These are phyloP conservation scores for Intubia oerlemansii DNA, from an alignment of 2,329 filamentous ascomycete genomes.

Conservation along the genomic window DNA sequence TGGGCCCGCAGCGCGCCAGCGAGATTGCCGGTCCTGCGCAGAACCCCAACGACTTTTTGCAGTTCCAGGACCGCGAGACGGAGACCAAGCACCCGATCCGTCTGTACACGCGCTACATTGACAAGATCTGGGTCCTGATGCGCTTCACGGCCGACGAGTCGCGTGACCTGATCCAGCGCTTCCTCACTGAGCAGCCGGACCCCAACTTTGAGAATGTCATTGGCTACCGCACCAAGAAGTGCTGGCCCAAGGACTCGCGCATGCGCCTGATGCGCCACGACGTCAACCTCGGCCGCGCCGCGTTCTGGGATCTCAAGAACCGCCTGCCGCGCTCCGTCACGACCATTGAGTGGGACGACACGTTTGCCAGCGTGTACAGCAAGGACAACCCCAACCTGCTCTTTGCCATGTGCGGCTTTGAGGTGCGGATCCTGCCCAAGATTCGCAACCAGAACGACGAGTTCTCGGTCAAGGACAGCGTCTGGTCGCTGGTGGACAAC, in stretches of 20 bases:
- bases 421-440: constrained; percentile 91
- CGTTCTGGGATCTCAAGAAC: constrained; percentile 99
- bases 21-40: constrained; percentile 91
- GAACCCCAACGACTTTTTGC: constrained; percentile 89
- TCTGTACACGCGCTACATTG: constrained; percentile 93
- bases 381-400: constrained; percentile 91
- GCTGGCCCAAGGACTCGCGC: constrained; percentile 90
- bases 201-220: constrained; percentile 99
- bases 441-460: constrained; percentile 88
- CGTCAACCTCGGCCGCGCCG: constrained; percentile 88
- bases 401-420: constrained; percentile 96
- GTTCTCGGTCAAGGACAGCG: constrained; percentile 91
- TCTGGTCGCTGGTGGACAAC: constrained; percentile 95
- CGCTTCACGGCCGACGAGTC: constrained; percentile 88
- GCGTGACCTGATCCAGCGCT: constrained; percentile 86
- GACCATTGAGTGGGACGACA: constrained; percentile 98
- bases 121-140: constrained; percentile 97
- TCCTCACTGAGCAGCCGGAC: constrained; percentile 93
- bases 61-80: constrained; percentile 83
- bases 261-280: constrained; percentile 99
- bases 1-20: constrained; percentile 88
- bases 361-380: constrained; percentile 94
- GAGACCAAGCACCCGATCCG: constrained; percentile 89
- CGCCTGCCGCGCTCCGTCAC: constrained; percentile 83
- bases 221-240: constrained; percentile 98